Base-by-base conservation (phyloP, 129 eudicot species). In the Lonicera japonica region DNA sequence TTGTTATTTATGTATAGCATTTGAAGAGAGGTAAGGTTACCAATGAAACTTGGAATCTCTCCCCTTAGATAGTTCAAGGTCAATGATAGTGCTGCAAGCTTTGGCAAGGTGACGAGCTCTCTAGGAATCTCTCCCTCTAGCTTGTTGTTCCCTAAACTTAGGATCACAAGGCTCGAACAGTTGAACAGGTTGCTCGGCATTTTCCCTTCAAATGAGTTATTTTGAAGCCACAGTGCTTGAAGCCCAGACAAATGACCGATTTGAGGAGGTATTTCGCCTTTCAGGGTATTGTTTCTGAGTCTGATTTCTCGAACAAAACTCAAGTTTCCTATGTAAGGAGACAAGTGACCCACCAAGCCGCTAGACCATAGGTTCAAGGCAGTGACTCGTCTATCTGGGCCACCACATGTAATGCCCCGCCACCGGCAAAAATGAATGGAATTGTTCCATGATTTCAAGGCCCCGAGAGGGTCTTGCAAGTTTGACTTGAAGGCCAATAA, bases 121-220 rank as follows among this genome's bases (percentile, higher is more conserved):
- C 24, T 5, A 7, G 78, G 82, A 25, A 77, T 67, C 10, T 15
- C 25, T 6, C 77, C 77, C 10, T 61, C 67, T 0, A 77, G 67
- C 13, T 36, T 66, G 19, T 77, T 77, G 66, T 47, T 11, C 48
- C 66, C 65, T 17, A 67, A 25, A 29, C 61, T 68, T 12, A 77
- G 24, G 39, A 47, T 55, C 46, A 54, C 34, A 17, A 77, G 67
- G 50, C 46, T 50, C 45, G 82, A 51, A 66, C 75, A 64, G 12
- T 59, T 54, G 0, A 75, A 54, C 34, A 78, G n/a, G 9, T 52
- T 61, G 4, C 36, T 36, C 0, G 83, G 83, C 59, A 78, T 69
- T 40, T 46, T 46, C 11, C 83, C 83, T 1, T 0, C 50, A 20
- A 78, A 65, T 1, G 79, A 52, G 54, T 78, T 78, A 62, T 73